These are phyloP conservation scores for Metschnikowia cerradonensis DNA, from an alignment of 805 yeast genomes.

Conservation along the genomic window DNA sequence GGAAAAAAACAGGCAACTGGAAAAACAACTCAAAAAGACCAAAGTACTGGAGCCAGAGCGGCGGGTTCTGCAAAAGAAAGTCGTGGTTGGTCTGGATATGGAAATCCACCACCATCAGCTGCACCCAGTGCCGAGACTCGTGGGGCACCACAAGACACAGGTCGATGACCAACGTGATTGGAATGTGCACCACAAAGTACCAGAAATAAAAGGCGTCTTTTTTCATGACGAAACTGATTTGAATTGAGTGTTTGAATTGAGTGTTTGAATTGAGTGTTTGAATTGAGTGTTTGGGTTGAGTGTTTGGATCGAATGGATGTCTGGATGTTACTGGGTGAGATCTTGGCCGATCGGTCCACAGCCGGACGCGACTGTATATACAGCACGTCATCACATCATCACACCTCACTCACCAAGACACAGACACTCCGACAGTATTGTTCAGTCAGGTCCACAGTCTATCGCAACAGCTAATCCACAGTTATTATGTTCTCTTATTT, in stretches of 20 bases:
- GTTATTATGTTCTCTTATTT: slow-evolving; percentile 12
- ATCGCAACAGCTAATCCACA: background rate
- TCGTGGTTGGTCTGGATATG: slow-evolving; percentile 70
- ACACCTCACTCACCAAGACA: too few species aligned
- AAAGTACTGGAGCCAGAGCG: slow-evolving; percentile 70
- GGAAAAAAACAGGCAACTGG: slow-evolving; percentile 76
- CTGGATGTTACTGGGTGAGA: too few species aligned
- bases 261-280: too few species aligned
- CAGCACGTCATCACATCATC: too few species aligned
- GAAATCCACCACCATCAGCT: slow-evolving; percentile 47
- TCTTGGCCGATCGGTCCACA: too few species aligned
- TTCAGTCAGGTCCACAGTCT: background rate
- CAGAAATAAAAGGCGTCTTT: slow-evolving; percentile 44
- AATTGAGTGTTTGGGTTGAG: too few species aligned
- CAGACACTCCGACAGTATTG: too few species aligned
- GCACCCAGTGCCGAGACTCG: slow-evolving; percentile 43
- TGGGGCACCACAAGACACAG: slow-evolving; percentile 65
- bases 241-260: too few species aligned
- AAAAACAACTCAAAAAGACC: slow-evolving; percentile 68
- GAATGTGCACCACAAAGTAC: slow-evolving; percentile 63
- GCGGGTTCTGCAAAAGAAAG: slow-evolving; percentile 54
- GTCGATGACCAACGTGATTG: slow-evolving; percentile 74
- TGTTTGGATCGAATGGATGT: too few species aligned
- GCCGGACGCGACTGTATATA: too few species aligned
- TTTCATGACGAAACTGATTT: slow-evolving; percentile 6